phyloP scores from a whole-genome alignment of 257 asterid species.

The Cinchona pubescens region DNA sequence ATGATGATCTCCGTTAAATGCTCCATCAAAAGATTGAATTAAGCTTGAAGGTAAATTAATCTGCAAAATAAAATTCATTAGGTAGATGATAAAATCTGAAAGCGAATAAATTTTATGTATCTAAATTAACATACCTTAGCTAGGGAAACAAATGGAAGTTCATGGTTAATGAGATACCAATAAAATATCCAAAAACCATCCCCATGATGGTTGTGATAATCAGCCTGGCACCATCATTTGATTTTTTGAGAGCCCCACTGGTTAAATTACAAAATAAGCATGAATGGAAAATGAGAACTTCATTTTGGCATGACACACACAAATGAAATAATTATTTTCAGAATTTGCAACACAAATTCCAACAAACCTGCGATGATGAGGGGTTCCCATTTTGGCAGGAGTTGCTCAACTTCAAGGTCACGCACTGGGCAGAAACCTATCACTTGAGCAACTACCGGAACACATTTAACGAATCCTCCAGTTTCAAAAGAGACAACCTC shows the following conservation, averaged over 20 bases:
- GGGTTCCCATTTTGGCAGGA: slow-evolving; percentile 69
- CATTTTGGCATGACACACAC: not conserved
- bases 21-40: slow-evolving; percentile 59
- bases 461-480: slow-evolving; percentile 40
- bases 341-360: not conserved
- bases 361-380: slow-evolving; percentile 74
- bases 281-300: slow-evolving; percentile 11
- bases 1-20: slow-evolving; percentile 43
- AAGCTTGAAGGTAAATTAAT: slow-evolving; percentile 76
- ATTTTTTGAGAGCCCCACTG: slow-evolving; percentile 76
- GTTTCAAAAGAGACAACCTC: slow-evolving; percentile 23
- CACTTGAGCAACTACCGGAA: slow-evolving; percentile 40
- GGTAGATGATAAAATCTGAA: not conserved
- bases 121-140: slow-evolving; percentile 56
- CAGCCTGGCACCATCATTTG: slow-evolving; percentile 72
- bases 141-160: slow-evolving; percentile 81
- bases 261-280: slow-evolving; percentile 28
- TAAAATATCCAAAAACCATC: slow-evolving; percentile 82
- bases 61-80: slow-evolving; percentile 38
- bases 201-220: slow-evolving; percentile 80
- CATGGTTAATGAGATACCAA: slow-evolving; percentile 93
- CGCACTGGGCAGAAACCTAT: slow-evolving; percentile 52
- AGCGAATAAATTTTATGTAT: slow-evolving; percentile 11
- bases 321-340: not conserved
- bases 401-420: slow-evolving; percentile 57